Base-by-base conservation (phyloP, 345 rosid species). In the Populus pruinosa region DNA sequence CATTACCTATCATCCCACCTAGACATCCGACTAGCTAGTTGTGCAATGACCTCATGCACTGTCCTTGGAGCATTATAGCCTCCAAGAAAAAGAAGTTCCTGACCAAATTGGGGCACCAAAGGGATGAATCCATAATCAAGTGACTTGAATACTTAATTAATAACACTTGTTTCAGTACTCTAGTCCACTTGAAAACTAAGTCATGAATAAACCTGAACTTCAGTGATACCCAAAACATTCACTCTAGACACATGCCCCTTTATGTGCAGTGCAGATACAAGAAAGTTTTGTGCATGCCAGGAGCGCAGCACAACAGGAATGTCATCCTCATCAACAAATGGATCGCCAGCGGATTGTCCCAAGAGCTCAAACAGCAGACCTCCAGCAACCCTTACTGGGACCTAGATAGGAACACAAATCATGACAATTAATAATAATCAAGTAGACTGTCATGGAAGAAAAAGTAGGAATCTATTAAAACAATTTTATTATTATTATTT, bases 331-430 rank as follows among this genome's bases (percentile, higher is more conserved):
- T 91, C 89, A 55, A 81, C 88, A 79, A 81, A 77, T 69, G 99
- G 99, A 87, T 96, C 98, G 33, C 99, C 99, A 20, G 81, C 98
- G 70, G 99, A 96, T 81, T 96, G 99, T 39, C 99, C 99, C 85
- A 93, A 85, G 18, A 96, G 94, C 87, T 96, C 99, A 88, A 96
- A 96, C 77, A 96, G 76, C 41, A 96, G 88, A 50, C 99, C 99
- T 83, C 99, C 99, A 78, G 99, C 94, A 67, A 93, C 99, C 84
- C 98, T 90, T 69, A 96, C 99, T 0, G 99, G 99, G 68, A 96
- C 98, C 93, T 91, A 72, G 29, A 79, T 61, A 78, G 66, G 80
- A 59, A 75, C 25, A 25, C 1, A 72, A 75, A 66, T 31, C 71
- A 69, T 4, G 11, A 76, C 66, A 36, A 71, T 4, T 14, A 74